Evolutionary conservation across 768 basidiomycete species (phyloP).

Genomic region (Russula earlei): DNA sequence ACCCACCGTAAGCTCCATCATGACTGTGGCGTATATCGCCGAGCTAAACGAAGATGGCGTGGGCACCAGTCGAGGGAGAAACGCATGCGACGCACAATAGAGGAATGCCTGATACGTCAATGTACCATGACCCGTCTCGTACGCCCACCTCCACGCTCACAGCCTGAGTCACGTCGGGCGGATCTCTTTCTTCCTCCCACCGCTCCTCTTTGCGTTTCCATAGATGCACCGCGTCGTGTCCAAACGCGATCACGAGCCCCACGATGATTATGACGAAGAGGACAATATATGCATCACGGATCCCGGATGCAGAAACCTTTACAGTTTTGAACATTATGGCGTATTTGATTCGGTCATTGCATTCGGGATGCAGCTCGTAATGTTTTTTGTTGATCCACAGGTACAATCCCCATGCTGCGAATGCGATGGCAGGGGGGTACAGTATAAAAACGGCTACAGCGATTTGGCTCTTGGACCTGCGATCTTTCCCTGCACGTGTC

Average conservation of each 20-base stretch:
- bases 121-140: background rate
- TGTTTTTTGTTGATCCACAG: background rate
- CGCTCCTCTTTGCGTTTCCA: background rate
- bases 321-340: slow-evolving; percentile 4
- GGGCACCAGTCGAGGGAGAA: background rate
- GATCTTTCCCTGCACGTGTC: slow-evolving; percentile 10
- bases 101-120: background rate
- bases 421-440: background rate
- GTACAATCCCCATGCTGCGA: slow-evolving; percentile 9
- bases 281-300: slow-evolving; percentile 1
- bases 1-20: slow-evolving; percentile 14
- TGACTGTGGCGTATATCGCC: slow-evolving; percentile 9
- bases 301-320: slow-evolving; percentile 8
- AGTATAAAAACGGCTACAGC: background rate
- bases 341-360: slow-evolving; percentile 8
- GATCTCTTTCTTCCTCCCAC: background rate
- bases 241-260: background rate
- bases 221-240: background rate
- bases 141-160: too few relatives aligned
- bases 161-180: too few relatives aligned
- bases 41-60: background rate
- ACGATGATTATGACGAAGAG: background rate
- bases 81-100: slow-evolving; percentile 3
- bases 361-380: background rate
- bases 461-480: slow-evolving; percentile 4